phyloP scores from a whole-genome alignment of 306 rosid genomes.

The Vigna angularis region DNA sequence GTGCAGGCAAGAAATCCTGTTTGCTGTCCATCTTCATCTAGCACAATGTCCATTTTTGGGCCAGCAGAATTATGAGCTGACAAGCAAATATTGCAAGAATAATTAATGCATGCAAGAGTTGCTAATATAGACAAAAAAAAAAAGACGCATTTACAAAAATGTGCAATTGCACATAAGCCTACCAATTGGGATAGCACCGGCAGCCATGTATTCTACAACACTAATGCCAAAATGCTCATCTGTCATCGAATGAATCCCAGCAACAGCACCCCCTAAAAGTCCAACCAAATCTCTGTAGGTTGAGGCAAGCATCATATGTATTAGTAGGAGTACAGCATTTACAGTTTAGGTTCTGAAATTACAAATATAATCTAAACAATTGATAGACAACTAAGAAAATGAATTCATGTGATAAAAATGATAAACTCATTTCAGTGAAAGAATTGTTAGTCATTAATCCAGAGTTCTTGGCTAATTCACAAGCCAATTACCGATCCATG shows the following conservation, averaged over 20 bases:
- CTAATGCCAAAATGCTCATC: conserved; percentile 98
- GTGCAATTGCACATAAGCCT: conserved; percentile 35
- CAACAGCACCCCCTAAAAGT: conserved; percentile 76
- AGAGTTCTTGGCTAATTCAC: neutral
- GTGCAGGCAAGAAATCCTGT: conserved; percentile 88
- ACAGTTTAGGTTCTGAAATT: conserved; percentile 23
- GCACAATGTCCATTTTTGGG: conserved; percentile 94
- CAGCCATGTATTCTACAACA: conserved; percentile 98
- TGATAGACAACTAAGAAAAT: neutral
- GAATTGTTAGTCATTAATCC: neutral
- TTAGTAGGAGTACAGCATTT: conserved; percentile 32
- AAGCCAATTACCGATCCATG: conserved; percentile 16
- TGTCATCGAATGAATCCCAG: conserved; percentile 96
- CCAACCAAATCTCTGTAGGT: conserved; percentile 76
- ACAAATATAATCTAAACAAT: neutral
- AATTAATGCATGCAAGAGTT: conserved; percentile 8
- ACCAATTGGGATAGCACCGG: conserved; percentile 97
- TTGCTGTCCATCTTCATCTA: conserved; percentile 77
- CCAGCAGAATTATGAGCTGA: conserved; percentile 98
- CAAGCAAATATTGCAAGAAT: conserved; percentile 35
- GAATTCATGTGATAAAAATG: neutral
- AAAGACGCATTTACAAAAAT: neutral
- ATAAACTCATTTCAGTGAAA: neutral
- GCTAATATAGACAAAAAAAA: neutral
- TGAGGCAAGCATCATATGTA: conserved; percentile 29